Base-by-base conservation (phyloP, 2,329 filamentous ascomycete genomes). In the Taxawa tesnikishii region DNA sequence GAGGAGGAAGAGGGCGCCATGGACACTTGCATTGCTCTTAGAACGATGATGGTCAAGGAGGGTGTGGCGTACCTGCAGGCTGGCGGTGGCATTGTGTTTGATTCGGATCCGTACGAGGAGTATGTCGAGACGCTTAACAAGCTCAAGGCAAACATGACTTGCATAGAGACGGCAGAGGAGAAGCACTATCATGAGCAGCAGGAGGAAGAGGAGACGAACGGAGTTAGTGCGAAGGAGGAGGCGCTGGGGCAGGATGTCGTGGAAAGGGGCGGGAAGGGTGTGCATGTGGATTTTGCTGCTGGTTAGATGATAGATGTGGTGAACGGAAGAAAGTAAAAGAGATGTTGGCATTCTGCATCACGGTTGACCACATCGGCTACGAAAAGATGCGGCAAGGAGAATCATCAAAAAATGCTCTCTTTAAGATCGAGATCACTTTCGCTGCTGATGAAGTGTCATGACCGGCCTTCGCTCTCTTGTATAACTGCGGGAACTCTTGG, bases 51-150 rank as follows among this genome's bases (percentile, higher is more conserved):
- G 49, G 71, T 88, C 39, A 94, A 94, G 63, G 82, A 93, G 38
- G 83, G 83, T 1, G 70, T 90, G 36, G 88, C 85, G 3, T 96
- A 94, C 61, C 67, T 98, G 41, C 90, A 98, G 55, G 75, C 76
- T 24, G 75, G 81, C 10, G 87, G 87, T 21, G 87, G 87, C 17
- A 94, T 94, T 48, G 87, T 94, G 26, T 94, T 88, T 50, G 90
- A 96, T 58, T 92, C 83, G 25, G 87, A 93, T 51, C 80, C 71
- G 19, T 79, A 81, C 47, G 83, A 94, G 42, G 90, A 96, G 58
- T 94, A 87, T 67, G 73, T 88, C 58, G 84, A 96, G 70, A 94
- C 92, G 42, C 83, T 90, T 63, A 96, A 98, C 65, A 98, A 98
- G 68, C 65, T 94, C 29, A 77, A 81, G 15, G 83, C 84, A 27